Evolutionary conservation across 768 basidiomycete species (phyloP).

Genomic region (Pleurotus tuoliensis): DNA sequence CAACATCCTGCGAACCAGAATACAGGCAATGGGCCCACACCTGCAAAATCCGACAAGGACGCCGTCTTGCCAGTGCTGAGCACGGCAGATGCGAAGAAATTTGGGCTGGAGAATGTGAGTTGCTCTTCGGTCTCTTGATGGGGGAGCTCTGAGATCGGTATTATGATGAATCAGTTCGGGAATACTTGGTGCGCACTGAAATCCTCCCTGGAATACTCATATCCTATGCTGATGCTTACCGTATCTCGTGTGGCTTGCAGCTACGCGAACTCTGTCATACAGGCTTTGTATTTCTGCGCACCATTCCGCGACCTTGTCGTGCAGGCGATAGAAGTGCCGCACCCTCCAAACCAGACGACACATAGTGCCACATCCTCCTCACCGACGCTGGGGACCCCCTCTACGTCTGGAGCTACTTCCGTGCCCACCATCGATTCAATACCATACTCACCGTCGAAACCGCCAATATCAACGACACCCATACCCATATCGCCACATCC

Average conservation of each 20-base stretch:
- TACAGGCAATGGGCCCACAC: slow-evolving; percentile 13
- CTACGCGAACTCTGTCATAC: slow-evolving; percentile 98
- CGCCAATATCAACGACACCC: slow-evolving; percentile 27
- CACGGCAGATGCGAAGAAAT: slow-evolving; percentile 77
- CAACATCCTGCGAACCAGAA: slow-evolving; percentile 20
- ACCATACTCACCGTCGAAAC: slow-evolving; percentile 7
- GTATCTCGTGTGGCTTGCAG: slow-evolving; percentile 34
- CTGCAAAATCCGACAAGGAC: slow-evolving; percentile 22
- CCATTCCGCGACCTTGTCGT: slow-evolving; percentile 90
- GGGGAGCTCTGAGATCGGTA: slow-evolving; percentile 9
- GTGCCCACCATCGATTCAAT: slow-evolving; percentile 21
- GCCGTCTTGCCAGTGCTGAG: slow-evolving; percentile 32
- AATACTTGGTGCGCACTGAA: slow-evolving; percentile 77
- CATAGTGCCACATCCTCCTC: slow-evolving; percentile 11
- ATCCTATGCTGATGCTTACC: not conserved
- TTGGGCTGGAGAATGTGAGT: slow-evolving; percentile 96
- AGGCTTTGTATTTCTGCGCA: slow-evolving; percentile 92
- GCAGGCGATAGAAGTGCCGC: slow-evolving; percentile 45
- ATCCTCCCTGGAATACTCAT: too few species aligned
- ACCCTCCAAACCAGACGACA: slow-evolving; percentile 13
- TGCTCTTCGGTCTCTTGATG: not conserved
- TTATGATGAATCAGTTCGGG: slow-evolving; percentile 63
- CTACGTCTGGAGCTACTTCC: slow-evolving; percentile 11
- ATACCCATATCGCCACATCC: slow-evolving; percentile 53
- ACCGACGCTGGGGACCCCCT: not conserved